Percentiles rank a stretch among this genome's conserved stretches.
These are phyloP conservation scores for Aureobasidium sp. DNA, from an alignment of 2,329 filamentous ascomycete genomes.

Conservation along the genomic window DNA sequence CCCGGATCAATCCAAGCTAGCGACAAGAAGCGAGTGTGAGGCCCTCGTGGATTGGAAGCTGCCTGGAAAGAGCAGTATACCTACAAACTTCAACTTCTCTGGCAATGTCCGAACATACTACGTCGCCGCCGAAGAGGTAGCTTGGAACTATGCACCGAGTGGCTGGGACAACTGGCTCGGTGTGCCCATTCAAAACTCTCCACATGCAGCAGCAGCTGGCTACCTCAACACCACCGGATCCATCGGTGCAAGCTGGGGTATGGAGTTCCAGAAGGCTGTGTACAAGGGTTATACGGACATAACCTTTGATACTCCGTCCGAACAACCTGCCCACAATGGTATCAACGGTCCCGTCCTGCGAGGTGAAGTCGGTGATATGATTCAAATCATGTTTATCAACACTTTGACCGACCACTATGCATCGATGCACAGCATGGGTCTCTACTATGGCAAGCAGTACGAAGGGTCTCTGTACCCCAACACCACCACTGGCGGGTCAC, in stretches of 20 bases:
- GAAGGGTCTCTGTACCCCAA: constrained; percentile 21
- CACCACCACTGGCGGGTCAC: constrained; percentile 15
- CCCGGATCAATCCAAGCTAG: not conserved
- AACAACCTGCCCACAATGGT: constrained; percentile 22
- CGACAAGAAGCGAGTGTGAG: not conserved
- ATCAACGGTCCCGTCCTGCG: constrained; percentile 20
- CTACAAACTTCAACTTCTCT: constrained; percentile 17
- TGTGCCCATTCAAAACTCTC: constrained; percentile 9
- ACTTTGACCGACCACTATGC: constrained; percentile 18
- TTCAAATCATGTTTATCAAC: constrained; percentile 24
- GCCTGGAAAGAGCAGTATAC: constrained; percentile 14
- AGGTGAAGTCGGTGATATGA: constrained; percentile 21
- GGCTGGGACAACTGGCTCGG: constrained; percentile 24
- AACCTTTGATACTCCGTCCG: constrained; percentile 17
- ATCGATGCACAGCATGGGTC: constrained; percentile 22
- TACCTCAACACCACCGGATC: constrained; percentile 17
- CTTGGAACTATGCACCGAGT: constrained; percentile 21
- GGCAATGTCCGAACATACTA: constrained; percentile 21
- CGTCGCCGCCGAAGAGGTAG: constrained; percentile 20
- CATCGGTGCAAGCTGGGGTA: constrained; percentile 15
- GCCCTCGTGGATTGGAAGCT: constrained; percentile 14
- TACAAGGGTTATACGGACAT: constrained; percentile 26
- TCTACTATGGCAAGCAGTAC: constrained; percentile 18
- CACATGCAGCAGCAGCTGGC: constrained; percentile 11
- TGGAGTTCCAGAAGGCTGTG: constrained; percentile 23